Evolutionary conservation across 108 stramenopile genomes (phyloP).

Genomic region (Pseudonitzschia pungens): DNA sequence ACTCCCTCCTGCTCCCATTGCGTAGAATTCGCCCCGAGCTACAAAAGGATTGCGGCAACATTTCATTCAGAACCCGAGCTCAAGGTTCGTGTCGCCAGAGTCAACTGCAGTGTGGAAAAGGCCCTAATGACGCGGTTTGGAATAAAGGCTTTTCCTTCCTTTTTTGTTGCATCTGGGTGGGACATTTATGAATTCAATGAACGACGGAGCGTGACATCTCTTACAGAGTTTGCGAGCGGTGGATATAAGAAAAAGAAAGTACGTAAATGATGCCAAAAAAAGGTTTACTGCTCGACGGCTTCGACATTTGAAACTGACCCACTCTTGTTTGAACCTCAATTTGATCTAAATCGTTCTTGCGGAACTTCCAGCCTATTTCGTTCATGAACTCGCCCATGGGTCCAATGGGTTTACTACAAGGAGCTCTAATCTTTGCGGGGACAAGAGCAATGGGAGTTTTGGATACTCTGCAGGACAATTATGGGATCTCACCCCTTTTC

Average conservation of each 20-base stretch:
- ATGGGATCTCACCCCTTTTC: conserved; percentile 44
- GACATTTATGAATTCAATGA: conserved; percentile 68
- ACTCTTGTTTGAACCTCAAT: neutral
- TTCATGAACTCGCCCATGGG: conserved; percentile 65
- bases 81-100: conserved; percentile 75
- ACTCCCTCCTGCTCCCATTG: conserved; percentile 80
- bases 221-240: conserved; percentile 59
- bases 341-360: neutral
- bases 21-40: conserved; percentile 56
- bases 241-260: conserved; percentile 51
- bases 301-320: neutral
- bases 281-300: neutral
- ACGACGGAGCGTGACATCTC: conserved; percentile 43
- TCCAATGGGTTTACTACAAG: conserved; percentile 72
- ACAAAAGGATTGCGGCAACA: conserved; percentile 53
- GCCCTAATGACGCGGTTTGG: conserved; percentile 67
- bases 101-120: conserved; percentile 69
- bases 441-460: conserved; percentile 42
- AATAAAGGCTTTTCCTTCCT: conserved; percentile 72
- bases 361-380: conserved; percentile 36
- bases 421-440: conserved; percentile 53
- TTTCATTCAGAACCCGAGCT: conserved; percentile 34
- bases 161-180: conserved; percentile 77
- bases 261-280: conserved; percentile 16
- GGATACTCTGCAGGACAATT: conserved; percentile 34